These are phyloP conservation scores for Kluyveromyces starmeri DNA, from an alignment of 805 yeast genomes.

Conservation along the genomic window DNA sequence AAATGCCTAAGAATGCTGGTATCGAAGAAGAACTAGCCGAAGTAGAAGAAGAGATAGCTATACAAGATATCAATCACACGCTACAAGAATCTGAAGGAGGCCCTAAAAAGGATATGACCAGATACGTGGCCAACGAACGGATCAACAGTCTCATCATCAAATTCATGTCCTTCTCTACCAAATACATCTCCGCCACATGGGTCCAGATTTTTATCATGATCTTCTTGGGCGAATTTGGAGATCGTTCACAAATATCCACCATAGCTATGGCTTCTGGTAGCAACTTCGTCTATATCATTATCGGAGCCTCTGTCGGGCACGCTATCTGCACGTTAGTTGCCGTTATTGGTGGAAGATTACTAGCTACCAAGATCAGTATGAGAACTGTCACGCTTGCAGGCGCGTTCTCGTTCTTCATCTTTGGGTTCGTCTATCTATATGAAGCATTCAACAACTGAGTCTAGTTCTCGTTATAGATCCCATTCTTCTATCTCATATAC, in stretches of 20 bases:
- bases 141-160: conserved; percentile 24
- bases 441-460: conserved; percentile 39
- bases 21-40: conserved; percentile 95
- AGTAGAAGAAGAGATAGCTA: conserved; percentile 86
- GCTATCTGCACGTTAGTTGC: conserved; percentile 81
- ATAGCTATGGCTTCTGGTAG: conserved; percentile 98
- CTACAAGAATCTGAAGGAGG: conserved; percentile 57
- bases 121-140: conserved; percentile 3
- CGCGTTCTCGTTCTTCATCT: conserved; percentile 74
- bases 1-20: conserved; percentile 73
- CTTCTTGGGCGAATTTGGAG: conserved; percentile 98
- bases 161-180: conserved; percentile 45
- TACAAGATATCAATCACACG: conserved; percentile 43
- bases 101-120: conserved; percentile 10
- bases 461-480: not conserved
- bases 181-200: conserved; percentile 79
- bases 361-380: conserved; percentile 85
- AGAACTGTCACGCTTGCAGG: conserved; percentile 90
- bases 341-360: conserved; percentile 84
- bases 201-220: conserved; percentile 93
- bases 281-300: conserved; percentile 78
- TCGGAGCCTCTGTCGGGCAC: conserved; percentile 89
- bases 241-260: conserved; percentile 94
- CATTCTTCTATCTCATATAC: not conserved
- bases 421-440: conserved; percentile 70